Conservation (phyloP, 139 green algal species). For the Nannochloris sp. region DNA sequence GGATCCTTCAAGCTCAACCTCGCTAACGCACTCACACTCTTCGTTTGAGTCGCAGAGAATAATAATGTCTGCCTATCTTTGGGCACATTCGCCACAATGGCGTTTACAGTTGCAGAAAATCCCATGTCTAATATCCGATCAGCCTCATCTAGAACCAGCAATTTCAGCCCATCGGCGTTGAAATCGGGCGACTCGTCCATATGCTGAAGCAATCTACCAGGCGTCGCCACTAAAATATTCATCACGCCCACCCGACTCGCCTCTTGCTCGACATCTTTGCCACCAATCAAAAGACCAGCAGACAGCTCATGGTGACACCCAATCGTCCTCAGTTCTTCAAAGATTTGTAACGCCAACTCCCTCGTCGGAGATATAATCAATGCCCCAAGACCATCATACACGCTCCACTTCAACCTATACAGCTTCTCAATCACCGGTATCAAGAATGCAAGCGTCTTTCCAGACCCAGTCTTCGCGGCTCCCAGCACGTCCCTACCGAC, state of each 20-base stretch:
- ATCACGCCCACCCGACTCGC: slow-evolving; percentile 47
- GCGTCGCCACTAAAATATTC: slow-evolving; percentile 90
- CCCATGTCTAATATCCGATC: slow-evolving; percentile 96
- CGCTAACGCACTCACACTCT: slow-evolving; percentile 90
- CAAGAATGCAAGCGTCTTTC: slow-evolving; percentile 92
- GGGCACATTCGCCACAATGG: slow-evolving; percentile 90
- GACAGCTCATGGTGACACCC: slow-evolving; percentile 68
- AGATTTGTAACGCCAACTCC: slow-evolving; percentile 94
- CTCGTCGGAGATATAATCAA: slow-evolving; percentile 91
- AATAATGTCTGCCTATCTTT: slow-evolving; percentile 86
- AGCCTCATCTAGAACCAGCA: slow-evolving; percentile 95
- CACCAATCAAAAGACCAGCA: slow-evolving; percentile 90
- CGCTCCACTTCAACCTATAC: slow-evolving; percentile 71
- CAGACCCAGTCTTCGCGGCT: slow-evolving; percentile 92
- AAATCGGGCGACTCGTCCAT: slow-evolving; percentile 98
- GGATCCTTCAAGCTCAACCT: slow-evolving; percentile 74
- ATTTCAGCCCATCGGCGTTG: slow-evolving; percentile 61
- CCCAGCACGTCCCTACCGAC: slow-evolving; percentile 85
- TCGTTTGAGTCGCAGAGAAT: slow-evolving; percentile 98
- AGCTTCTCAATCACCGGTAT: slow-evolving; percentile 89
- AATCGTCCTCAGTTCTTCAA: slow-evolving; percentile 75
- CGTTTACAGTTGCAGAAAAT: slow-evolving; percentile 82
- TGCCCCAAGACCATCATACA: slow-evolving; percentile 80
- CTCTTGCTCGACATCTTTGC: slow-evolving; percentile 83
- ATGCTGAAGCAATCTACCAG: slow-evolving; percentile 93